Percentiles rank a stretch among this genome's conserved stretches.
Evolutionary conservation across 306 rosid species (phyloP).

Genomic region (Casuarina glauca): DNA sequence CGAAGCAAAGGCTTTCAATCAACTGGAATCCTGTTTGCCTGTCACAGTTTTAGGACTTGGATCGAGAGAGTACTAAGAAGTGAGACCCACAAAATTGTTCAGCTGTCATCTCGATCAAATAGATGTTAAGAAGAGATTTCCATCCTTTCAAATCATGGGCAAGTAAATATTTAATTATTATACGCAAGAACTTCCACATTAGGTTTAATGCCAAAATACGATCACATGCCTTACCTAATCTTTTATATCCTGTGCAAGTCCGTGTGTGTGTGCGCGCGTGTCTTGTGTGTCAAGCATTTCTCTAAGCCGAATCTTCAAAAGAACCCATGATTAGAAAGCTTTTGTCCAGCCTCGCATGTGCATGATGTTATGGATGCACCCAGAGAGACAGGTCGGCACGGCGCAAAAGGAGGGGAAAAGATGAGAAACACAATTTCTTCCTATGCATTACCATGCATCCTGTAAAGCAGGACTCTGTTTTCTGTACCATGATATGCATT

Average conservation of each 20-base stretch:
- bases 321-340: background rate
- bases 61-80: constrained; percentile 22
- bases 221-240: constrained; percentile 39
- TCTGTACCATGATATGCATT: no score
- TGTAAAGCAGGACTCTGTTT: background rate
- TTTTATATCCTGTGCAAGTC: background rate
- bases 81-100: constrained; percentile 47
- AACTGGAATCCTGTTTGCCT: no score
- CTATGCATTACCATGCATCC: background rate
- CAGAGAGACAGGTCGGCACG: no score
- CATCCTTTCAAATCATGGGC: constrained; percentile 51
- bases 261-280: background rate
- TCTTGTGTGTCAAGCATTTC: background rate
- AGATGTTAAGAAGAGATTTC: constrained; percentile 39
- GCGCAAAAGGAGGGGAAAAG: no score
- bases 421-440: no score
- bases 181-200: constrained; percentile 23
- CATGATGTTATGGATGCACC: no score
- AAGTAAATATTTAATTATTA: constrained; percentile 33
- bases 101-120: constrained; percentile 54
- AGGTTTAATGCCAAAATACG: constrained; percentile 33
- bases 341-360: background rate
- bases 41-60: background rate
- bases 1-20: no score
- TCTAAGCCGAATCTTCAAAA: background rate